These are phyloP conservation scores for Xylaria multiplex DNA, from an alignment of 2,329 filamentous ascomycete genomes.

Conservation along the genomic window DNA sequence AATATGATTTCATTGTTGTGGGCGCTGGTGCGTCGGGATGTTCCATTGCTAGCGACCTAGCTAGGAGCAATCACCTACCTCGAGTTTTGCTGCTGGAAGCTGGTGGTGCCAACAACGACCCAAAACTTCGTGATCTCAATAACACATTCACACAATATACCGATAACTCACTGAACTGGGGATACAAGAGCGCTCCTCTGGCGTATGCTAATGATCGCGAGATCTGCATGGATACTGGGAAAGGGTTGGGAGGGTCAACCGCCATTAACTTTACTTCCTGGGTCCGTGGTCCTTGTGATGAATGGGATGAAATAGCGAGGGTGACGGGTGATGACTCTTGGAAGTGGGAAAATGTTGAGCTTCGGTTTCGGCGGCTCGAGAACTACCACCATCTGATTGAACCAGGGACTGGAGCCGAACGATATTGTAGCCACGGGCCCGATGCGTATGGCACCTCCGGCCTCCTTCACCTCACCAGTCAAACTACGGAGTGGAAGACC, in stretches of 20 bases:
- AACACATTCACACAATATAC: background rate
- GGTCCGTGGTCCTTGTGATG: background rate
- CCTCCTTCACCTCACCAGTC: background rate
- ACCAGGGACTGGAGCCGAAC: background rate
- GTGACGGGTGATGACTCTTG: background rate
- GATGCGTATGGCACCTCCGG: background rate
- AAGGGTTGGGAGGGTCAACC: constrained; percentile 1
- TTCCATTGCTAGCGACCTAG: background rate
- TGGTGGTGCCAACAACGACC: background rate
- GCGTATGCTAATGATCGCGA: background rate
- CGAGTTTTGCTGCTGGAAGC: background rate
- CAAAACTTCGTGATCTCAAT: background rate
- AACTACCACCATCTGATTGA: background rate
- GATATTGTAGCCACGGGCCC: background rate
- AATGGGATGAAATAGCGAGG: constrained; percentile 1
- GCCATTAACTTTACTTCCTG: background rate
- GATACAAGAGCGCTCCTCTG: constrained; percentile 1
- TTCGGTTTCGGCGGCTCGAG: constrained; percentile 1
- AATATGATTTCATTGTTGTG: background rate
- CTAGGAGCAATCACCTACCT: background rate
- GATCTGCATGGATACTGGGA: constrained; percentile 1
- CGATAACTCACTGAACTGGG: background rate
- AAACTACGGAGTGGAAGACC: background rate
- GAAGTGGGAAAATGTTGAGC: constrained; percentile 1
- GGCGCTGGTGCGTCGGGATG: background rate